phyloP scores from a whole-genome alignment of 139 green algal species.

The Chlorella sp. region DNA sequence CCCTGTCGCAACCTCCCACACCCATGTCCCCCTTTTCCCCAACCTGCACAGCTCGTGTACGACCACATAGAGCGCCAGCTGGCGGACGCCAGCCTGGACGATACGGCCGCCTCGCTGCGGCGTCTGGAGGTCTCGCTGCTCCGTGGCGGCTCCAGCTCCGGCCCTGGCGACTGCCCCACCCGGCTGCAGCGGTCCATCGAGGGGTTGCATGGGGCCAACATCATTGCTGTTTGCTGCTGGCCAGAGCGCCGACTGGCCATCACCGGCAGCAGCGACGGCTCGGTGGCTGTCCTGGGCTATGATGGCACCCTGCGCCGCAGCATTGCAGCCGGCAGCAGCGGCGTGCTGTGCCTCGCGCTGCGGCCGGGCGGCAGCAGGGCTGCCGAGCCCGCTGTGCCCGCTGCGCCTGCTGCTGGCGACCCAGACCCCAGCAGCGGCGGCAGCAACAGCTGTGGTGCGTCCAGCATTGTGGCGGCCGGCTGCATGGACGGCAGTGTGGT shows the following conservation, averaged over 20 bases:
- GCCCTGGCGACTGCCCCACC: constrained; percentile 16
- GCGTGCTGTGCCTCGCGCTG: constrained; percentile 53
- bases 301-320: constrained; percentile 9
- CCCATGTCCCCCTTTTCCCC: not conserved
- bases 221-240: constrained; percentile 26
- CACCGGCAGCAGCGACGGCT: constrained; percentile 3
- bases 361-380: not conserved
- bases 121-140: constrained; percentile 22
- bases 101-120: not conserved
- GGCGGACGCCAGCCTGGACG: not conserved
- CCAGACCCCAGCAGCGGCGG: not conserved
- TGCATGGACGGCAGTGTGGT: constrained; percentile 64
- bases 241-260: not conserved
- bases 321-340: constrained; percentile 23
- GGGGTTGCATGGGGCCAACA: constrained; percentile 2
- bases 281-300: not conserved
- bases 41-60: constrained; percentile 49
- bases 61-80: constrained; percentile 36
- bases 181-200: constrained; percentile 1
- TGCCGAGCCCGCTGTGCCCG: no score
- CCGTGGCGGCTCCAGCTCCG: not conserved
- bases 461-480: constrained; percentile 36
- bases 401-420: not conserved
- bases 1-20: no score
- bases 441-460: no score